Conservation (phyloP, 495 filamentous ascomycete genomes). For the Aspergillus carlsbadensis region DNA sequence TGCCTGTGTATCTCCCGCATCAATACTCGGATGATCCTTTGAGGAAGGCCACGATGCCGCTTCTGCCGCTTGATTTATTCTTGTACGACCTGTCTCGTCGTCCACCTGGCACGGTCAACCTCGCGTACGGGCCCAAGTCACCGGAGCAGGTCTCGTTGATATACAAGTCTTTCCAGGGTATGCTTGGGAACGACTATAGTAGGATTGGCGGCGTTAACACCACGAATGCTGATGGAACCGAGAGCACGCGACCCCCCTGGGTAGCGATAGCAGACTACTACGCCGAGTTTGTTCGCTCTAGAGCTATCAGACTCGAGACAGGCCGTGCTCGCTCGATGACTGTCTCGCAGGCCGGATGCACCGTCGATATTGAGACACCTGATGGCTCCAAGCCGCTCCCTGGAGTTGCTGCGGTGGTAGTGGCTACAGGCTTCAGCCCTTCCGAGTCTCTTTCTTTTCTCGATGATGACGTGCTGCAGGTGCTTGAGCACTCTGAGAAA, state of each 20-base stretch:
- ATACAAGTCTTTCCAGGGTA: slow-evolving; percentile 52
- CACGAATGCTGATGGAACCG: slow-evolving; percentile 17
- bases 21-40: slow-evolving; percentile 13
- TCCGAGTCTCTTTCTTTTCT: slow-evolving; percentile 60
- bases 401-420: slow-evolving; percentile 63
- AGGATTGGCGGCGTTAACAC: slow-evolving; percentile 22
- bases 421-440: slow-evolving; percentile 76
- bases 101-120: slow-evolving; percentile 53
- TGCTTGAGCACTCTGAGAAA: slow-evolving; percentile 52
- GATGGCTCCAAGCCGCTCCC: slow-evolving; percentile 35
- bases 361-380: slow-evolving; percentile 32
- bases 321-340: slow-evolving; percentile 28
- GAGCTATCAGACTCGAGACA: slow-evolving; percentile 48
- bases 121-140: slow-evolving; percentile 57
- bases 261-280: slow-evolving; percentile 71
- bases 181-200: slow-evolving; percentile 64
- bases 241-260: slow-evolving; percentile 51
- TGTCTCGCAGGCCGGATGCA: slow-evolving; percentile 26
- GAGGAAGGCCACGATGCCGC: slow-evolving; percentile 41
- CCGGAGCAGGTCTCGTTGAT: slow-evolving; percentile 48
- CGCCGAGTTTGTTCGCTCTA: slow-evolving; percentile 65
- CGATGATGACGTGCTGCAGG: slow-evolving; percentile 50
- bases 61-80: slow-evolving; percentile 73
- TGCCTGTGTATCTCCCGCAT: slow-evolving; percentile 62
- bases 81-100: slow-evolving; percentile 69